Percentiles rank a stretch among this genome's conserved stretches.
phyloP scores from a whole-genome alignment of 495 filamentous ascomycete genomes.

The Daldinia vernicosa region DNA sequence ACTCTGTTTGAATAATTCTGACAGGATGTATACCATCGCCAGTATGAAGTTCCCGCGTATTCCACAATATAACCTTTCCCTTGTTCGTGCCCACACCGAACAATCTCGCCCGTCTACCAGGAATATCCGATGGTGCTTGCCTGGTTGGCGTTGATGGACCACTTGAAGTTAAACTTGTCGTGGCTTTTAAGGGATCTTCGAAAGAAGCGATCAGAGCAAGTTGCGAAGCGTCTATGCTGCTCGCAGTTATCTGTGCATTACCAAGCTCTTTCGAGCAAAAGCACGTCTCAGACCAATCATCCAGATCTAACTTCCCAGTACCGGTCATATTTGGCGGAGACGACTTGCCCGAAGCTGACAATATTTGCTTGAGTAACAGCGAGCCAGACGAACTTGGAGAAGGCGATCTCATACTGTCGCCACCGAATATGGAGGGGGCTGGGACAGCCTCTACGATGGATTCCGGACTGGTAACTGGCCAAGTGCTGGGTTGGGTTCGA shows the following conservation, averaged over 20 bases:
- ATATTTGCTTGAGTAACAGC: conserved; percentile 23
- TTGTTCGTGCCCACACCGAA: conserved; percentile 81
- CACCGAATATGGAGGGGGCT: conserved; percentile 49
- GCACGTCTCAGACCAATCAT: conserved; percentile 52
- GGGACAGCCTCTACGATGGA: conserved; percentile 15
- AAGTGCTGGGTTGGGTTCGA: conserved; percentile 27
- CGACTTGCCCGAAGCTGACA: conserved; percentile 28
- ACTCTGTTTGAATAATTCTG: conserved; percentile 88
- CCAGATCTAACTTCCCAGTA: conserved; percentile 7
- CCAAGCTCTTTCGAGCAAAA: conserved; percentile 46
- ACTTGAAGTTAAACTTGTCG: conserved; percentile 25
- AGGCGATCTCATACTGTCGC: conserved; percentile 11
- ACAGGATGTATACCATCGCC: conserved; percentile 67
- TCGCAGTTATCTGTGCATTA: conserved; percentile 67
- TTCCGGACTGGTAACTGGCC: conserved; percentile 28
- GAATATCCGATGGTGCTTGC: conserved; percentile 64
- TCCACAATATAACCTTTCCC: conserved; percentile 85
- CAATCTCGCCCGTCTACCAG: conserved; percentile 84
- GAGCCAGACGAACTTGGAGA: conserved; percentile 33
- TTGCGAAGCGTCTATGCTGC: conserved; percentile 77
- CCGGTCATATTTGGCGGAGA: conserved; percentile 23
- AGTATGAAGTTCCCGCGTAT: conserved; percentile 71
- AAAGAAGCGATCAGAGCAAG: conserved; percentile 72
- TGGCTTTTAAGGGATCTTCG: conserved; percentile 73
- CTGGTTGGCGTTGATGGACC: conserved; percentile 40